Evolutionary conservation across 768 basidiomycete genomes (phyloP).

Genomic region (Daedaleopsis nitida): DNA sequence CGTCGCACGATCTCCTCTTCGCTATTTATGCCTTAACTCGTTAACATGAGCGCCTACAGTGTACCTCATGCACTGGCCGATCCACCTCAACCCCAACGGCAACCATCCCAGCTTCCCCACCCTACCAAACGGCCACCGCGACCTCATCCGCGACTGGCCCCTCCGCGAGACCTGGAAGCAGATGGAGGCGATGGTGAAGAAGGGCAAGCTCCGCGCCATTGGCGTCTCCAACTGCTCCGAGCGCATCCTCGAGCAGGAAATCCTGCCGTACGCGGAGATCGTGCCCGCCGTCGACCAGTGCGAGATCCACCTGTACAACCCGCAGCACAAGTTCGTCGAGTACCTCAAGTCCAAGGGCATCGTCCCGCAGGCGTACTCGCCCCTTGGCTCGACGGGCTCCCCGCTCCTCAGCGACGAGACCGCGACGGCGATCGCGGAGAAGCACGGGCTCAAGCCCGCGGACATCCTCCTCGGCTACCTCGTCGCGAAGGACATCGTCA

Average conservation of each 20-base stretch:
- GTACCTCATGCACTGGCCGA: constrained; percentile 81
- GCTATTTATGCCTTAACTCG: too few species aligned
- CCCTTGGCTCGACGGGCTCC: constrained; percentile 69
- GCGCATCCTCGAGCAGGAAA: constrained; percentile 66
- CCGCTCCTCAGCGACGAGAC: constrained; percentile 67
- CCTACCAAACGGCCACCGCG: constrained; percentile 63
- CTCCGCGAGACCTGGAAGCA: constrained; percentile 79
- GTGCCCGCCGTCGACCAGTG: constrained; percentile 76
- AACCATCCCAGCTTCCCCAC: constrained; percentile 62
- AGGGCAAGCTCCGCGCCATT: constrained; percentile 66
- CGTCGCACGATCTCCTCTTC: too few species aligned
- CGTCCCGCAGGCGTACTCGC: constrained; percentile 77
- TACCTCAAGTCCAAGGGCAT: constrained; percentile 70
- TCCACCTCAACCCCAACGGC: constrained; percentile 70
- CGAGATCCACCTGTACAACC: constrained; percentile 75
- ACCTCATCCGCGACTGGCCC: constrained; percentile 67
- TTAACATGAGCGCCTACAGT: constrained; percentile 33
- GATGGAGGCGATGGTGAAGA: constrained; percentile 74
- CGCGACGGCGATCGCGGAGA: constrained; percentile 59
- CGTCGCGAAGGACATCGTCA: constrained; percentile 65
- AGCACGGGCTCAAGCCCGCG: constrained; percentile 52
- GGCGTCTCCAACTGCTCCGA: constrained; percentile 81
- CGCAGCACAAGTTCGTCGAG: constrained; percentile 65
- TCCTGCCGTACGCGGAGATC: constrained; percentile 67
- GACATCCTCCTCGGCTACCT: constrained; percentile 67